A percentile compares a stretch with the other conserved stretches of the same genome.
Conservation (phyloP, 805 yeast species). For the Blastobotrys americana region DNA sequence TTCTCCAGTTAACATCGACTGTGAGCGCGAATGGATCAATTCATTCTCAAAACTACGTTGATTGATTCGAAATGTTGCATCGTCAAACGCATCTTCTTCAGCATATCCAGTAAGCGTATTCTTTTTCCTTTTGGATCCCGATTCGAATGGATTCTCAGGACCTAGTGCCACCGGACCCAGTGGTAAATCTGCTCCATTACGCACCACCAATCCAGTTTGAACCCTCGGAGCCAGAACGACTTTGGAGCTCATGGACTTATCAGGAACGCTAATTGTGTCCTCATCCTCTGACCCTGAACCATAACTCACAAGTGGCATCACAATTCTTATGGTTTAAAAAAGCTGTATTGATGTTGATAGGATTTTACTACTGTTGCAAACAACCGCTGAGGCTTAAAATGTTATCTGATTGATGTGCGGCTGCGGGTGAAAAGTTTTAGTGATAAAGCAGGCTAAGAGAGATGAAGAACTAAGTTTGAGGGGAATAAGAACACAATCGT, state of each 20-base stretch:
- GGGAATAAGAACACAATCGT: no score
- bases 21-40: no score
- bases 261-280: no score
- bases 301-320: slow-evolving; percentile 6
- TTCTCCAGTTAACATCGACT: not conserved
- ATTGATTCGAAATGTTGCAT: slow-evolving; percentile 36
- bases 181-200: not conserved
- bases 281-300: slow-evolving; percentile 6
- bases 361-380: no score
- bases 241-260: not conserved
- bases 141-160: slow-evolving; percentile 14
- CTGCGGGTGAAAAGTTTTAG: no score
- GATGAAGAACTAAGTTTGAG: no score
- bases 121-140: slow-evolving; percentile 4
- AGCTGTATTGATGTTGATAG: no score
- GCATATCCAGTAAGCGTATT: slow-evolving; percentile 28
- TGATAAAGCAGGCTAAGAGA: no score
- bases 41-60: slow-evolving; percentile 32
- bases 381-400: no score
- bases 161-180: slow-evolving; percentile 4
- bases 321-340: no score
- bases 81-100: slow-evolving; percentile 35
- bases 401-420: no score
- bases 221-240: not conserved
- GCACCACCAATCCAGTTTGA: not conserved